A percentile compares a stretch with the other conserved stretches of the same genome.
Evolutionary conservation across 2,329 filamentous ascomycete genomes (phyloP).

Genomic region (Sclerotinia glacialis): DNA sequence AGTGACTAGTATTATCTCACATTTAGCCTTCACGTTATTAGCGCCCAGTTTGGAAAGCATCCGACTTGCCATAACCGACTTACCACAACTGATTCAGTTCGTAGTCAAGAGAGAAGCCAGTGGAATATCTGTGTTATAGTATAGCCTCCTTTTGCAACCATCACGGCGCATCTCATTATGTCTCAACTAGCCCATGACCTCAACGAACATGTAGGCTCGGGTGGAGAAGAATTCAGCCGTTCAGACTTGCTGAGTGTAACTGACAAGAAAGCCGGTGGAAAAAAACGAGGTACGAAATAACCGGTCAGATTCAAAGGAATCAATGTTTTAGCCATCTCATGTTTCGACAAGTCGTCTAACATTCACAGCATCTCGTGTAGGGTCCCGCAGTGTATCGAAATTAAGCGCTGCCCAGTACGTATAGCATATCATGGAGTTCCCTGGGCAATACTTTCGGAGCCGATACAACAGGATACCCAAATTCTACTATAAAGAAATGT

Average conservation of each 20-base stretch:
- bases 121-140: background rate
- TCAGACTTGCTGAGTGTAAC: background rate
- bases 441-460: background rate
- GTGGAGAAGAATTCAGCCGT: background rate
- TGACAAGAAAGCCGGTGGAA: conserved; percentile 12
- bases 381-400: conserved; percentile 76
- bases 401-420: conserved; percentile 43
- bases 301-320: background rate
- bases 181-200: background rate
- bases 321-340: background rate
- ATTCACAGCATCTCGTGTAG: conserved; percentile 41
- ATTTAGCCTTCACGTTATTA: background rate
- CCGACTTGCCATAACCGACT: background rate
- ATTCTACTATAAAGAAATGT: background rate
- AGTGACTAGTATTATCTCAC: background rate
- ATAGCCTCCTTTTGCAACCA: background rate
- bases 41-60: background rate
- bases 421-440: background rate
- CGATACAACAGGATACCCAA: background rate
- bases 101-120: background rate
- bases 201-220: background rate
- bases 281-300: conserved; percentile 33
- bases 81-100: background rate
- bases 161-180: conserved; percentile 5
- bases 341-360: conserved; percentile 24